Evolutionary conservation across 2,329 filamentous ascomycete species (phyloP).

Genomic region (Cryphonectria radicalis): DNA sequence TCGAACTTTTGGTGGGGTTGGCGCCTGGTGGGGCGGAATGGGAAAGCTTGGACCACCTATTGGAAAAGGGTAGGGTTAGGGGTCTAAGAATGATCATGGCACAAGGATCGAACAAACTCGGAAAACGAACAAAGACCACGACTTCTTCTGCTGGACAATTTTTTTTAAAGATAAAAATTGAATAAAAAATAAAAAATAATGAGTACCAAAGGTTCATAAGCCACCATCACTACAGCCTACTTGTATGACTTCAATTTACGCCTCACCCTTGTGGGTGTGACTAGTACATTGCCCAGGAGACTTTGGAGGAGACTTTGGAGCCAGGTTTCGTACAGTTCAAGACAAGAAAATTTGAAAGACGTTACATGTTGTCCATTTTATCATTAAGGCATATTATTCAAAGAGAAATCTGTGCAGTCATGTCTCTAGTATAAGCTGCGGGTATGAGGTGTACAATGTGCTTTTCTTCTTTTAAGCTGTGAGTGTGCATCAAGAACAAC

Average conservation of each 20-base stretch:
- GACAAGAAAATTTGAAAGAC: neutral
- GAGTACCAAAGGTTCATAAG: neutral
- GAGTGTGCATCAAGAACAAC: neutral
- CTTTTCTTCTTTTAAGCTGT: neutral
- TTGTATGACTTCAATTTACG: neutral
- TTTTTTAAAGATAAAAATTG: too few relatives aligned
- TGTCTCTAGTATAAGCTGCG: slow-evolving; percentile 12
- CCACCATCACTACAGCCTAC: neutral
- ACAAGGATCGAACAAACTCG: too few relatives aligned
- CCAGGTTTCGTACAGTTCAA: neutral
- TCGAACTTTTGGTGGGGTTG: slow-evolving; percentile 29
- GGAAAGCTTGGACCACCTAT: slow-evolving; percentile 10
- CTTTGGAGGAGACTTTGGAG: too few relatives aligned
- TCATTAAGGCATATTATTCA: neutral
- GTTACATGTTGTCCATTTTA: neutral
- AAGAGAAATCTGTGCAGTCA: neutral
- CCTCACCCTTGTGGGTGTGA: neutral
- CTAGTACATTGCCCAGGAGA: too few relatives aligned
- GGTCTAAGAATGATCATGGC: neutral
- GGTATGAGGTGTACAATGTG: slow-evolving; percentile 6
- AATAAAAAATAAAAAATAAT: too few relatives aligned
- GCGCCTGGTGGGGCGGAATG: slow-evolving; percentile 5
- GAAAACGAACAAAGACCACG: neutral
- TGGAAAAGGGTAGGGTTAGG: neutral
- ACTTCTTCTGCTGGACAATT: neutral